Conservation (phyloP, 176 grass and related monocot genomes). For the Carex pumila region DNA sequence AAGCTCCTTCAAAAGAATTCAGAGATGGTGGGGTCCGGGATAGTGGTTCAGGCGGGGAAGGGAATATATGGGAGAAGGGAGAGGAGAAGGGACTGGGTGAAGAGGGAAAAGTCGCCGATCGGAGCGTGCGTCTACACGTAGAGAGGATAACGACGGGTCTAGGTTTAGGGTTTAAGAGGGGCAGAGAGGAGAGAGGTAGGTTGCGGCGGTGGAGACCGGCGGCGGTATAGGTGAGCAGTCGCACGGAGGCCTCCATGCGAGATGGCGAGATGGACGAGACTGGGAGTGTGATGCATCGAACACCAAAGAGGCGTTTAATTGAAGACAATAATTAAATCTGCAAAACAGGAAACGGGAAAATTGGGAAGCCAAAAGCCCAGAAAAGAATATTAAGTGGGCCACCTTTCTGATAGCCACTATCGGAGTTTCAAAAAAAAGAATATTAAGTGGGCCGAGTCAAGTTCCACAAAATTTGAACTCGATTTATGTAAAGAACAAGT, state of each 20-base stretch:
- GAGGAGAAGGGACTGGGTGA: background rate
- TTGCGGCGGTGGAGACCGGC: slow-evolving; percentile 3
- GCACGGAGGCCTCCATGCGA: slow-evolving; percentile 46
- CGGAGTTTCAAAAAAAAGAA: too few relatives aligned
- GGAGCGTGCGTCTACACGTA: background rate
- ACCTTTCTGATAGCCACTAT: too few relatives aligned
- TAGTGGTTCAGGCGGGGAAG: background rate
- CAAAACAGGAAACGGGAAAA: background rate
- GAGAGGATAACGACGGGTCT: slow-evolving; percentile 17
- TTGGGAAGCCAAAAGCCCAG: too few relatives aligned
- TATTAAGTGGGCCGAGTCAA: too few relatives aligned
- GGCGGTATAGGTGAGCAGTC: slow-evolving; percentile 26
- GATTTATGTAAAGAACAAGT: too few relatives aligned
- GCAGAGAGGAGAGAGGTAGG: slow-evolving; percentile 16
- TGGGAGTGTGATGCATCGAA: background rate
- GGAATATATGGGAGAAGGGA: slow-evolving; percentile 12
- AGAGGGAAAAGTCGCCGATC: slow-evolving; percentile 16
- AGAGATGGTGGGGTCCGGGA: background rate
- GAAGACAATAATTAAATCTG: background rate
- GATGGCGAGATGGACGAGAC: background rate
- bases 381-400: too few relatives aligned
- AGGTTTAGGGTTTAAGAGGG: slow-evolving; percentile 8
- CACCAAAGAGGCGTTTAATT: background rate
- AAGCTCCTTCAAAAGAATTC: slow-evolving; percentile 35
- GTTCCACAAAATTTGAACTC: too few relatives aligned